Conservation (phyloP, 768 basidiomycete genomes). For the Suillus clintonianus region DNA sequence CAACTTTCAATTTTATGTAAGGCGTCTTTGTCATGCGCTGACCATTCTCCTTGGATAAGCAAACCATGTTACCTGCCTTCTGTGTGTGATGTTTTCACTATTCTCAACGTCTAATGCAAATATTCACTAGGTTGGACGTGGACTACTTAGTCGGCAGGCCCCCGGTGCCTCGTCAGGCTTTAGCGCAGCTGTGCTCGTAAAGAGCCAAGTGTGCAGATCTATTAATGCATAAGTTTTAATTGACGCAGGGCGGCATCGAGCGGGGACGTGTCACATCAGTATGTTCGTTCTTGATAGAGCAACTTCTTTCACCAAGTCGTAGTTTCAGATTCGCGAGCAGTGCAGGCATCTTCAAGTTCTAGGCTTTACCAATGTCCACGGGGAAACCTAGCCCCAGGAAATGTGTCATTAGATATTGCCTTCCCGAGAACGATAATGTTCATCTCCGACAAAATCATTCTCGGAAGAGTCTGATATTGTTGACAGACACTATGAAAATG, state of each 20-base stretch:
- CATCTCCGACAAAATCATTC: background rate
- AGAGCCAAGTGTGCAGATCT: background rate
- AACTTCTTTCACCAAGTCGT: background rate
- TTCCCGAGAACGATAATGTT: background rate
- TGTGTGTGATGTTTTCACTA: background rate
- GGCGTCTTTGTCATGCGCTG: constrained; percentile 5
- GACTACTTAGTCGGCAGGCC: too few relatives aligned
- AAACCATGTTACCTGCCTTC: background rate
- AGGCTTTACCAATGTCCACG: background rate
- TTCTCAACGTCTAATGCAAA: background rate
- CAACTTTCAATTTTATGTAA: constrained; percentile 1
- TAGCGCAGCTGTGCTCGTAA: background rate
- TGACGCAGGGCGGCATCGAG: background rate
- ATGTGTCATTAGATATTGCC: background rate
- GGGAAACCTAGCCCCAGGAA: background rate
- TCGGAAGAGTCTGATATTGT: background rate
- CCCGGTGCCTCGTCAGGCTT: background rate
- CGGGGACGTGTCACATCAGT: background rate
- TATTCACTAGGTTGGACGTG: background rate
- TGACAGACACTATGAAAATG: background rate
- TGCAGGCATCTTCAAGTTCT: background rate
- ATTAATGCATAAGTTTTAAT: background rate
- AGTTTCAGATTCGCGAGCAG: background rate
- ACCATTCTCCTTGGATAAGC: constrained; percentile 1
- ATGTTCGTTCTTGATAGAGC: background rate